Evolutionary conservation across 75 land plant genomes (phyloP).

Genomic region (Sequoia sempervirens): DNA sequence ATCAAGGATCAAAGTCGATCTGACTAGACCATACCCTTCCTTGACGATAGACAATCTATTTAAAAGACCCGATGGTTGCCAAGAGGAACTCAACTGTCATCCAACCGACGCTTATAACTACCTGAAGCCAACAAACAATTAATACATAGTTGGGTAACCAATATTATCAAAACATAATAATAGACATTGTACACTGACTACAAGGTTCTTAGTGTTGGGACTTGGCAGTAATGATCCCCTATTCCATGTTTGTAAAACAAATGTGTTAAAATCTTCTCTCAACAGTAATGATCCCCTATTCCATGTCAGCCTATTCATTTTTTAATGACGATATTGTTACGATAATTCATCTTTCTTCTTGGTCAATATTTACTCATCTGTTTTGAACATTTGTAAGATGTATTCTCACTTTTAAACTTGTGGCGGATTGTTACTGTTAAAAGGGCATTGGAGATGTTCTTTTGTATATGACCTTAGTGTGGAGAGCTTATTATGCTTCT

Average conservation of each 20-base stretch:
- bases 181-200: too few relatives aligned
- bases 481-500: neutral
- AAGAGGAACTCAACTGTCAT: too few relatives aligned
- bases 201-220: neutral
- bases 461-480: neutral
- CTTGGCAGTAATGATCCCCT: neutral
- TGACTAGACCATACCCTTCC: too few relatives aligned
- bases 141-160: too few relatives aligned
- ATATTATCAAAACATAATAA: too few relatives aligned
- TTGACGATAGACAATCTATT: too few relatives aligned
- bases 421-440: neutral
- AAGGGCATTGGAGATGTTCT: neutral
- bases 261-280: neutral
- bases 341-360: neutral
- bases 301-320: neutral
- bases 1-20: too few relatives aligned
- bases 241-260: neutral
- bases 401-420: neutral
- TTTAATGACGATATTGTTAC: neutral
- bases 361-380: neutral
- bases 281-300: too few relatives aligned
- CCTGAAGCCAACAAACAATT: too few relatives aligned
- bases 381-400: neutral
- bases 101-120: too few relatives aligned
- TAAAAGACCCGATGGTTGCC: too few relatives aligned